Base-by-base conservation (phyloP, 352 stramenopile genomes). In the Globisporangium takayamanum region DNA sequence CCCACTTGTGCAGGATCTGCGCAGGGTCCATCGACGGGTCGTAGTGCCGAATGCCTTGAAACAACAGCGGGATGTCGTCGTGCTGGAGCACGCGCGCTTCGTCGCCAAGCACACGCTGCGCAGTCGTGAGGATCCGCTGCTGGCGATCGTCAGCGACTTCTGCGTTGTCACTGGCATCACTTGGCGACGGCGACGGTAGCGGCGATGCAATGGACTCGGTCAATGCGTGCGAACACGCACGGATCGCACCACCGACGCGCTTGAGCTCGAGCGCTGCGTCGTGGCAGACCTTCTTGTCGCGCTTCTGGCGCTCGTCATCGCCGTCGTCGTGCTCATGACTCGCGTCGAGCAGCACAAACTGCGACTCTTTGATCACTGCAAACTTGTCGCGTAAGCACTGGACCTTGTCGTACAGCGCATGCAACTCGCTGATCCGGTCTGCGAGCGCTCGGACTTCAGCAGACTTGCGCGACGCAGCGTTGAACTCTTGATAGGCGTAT, bases 1-100 rank as follows among this genome's bases (percentile, higher is more conserved):
- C 69, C 80, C 80, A 90, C 52, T 55, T 58, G 28, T 82, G 78
- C 20, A 90, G 22, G 26, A 90, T 82, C 57, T 90, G 78, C 2
- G 55, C 66, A 5, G 75, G 68, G 26, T 82, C 61, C 53, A 87
- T 85, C 2, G 48, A 33, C 8, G 50, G 52, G 36, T 88, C 76
- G 26, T 90, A 90, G 53, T 90, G 80, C 3, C 67, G 70, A 18
- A 90, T 87, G 0, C 73, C 80, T 8, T 66, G 50, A 37, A 84
- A 68, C 8, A 90, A 60, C 16, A 33, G 12, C 1, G 22, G 41
- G 7, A 90, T 74, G 30, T 78, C 64, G 14, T 46, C 51, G 5
- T 69, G 74, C 3, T 8, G 63, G 11, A 88, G 26, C 28, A 28
- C 50, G 10, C 18, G 30, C 15, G 39, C 30, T 3, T 7, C 30